A percentile compares a stretch with the other conserved stretches of the same genome.
phyloP scores from a whole-genome alignment of 169 alveolate genomes.

The Hepatocystis sp. region DNA sequence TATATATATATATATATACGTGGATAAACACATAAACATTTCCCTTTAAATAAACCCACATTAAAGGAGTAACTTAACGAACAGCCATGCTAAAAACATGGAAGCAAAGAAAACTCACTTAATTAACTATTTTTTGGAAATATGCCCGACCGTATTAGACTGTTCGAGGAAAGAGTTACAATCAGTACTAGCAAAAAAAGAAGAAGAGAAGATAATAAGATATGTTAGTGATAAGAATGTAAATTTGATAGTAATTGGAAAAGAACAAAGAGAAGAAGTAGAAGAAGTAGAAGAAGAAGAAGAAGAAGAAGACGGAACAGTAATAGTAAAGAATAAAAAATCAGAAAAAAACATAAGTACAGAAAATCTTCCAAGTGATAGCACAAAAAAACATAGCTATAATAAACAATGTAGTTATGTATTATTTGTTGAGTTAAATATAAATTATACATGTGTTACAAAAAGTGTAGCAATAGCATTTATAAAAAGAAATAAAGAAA shows the following conservation, averaged over 20 bases:
- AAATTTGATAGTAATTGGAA: slow-evolving; percentile 84
- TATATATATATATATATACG: too few relatives aligned
- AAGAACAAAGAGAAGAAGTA: slow-evolving; percentile 71
- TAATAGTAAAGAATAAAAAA: not conserved
- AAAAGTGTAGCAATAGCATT: slow-evolving; percentile 71
- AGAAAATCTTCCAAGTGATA: too few relatives aligned
- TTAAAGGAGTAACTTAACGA: too few relatives aligned
- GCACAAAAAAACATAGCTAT: not conserved
- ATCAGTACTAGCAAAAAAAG: slow-evolving; percentile 81
- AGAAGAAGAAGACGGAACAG: slow-evolving; percentile 4
- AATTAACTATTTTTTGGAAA: slow-evolving; percentile 85
- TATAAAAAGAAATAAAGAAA: slow-evolving; percentile 74
- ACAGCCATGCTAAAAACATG: too few relatives aligned
- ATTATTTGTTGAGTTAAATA: slow-evolving; percentile 64
- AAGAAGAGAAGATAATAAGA: slow-evolving; percentile 80
- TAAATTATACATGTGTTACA: slow-evolving; percentile 69
- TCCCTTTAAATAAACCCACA: too few relatives aligned
- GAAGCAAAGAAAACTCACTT: slow-evolving; percentile 84
- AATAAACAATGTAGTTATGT: slow-evolving; percentile 33
- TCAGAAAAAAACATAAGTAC: not conserved
- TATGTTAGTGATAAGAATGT: slow-evolving; percentile 83
- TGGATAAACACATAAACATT: too few relatives aligned
- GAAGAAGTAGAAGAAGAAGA: slow-evolving; percentile 42
- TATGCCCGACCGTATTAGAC: slow-evolving; percentile 86
- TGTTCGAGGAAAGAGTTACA: slow-evolving; percentile 87